Evolutionary conservation across 441 rosid species (phyloP), one percentile per base, ranked within the genome.

Genomic region (Rhodomyrtus psidioides): DNA sequence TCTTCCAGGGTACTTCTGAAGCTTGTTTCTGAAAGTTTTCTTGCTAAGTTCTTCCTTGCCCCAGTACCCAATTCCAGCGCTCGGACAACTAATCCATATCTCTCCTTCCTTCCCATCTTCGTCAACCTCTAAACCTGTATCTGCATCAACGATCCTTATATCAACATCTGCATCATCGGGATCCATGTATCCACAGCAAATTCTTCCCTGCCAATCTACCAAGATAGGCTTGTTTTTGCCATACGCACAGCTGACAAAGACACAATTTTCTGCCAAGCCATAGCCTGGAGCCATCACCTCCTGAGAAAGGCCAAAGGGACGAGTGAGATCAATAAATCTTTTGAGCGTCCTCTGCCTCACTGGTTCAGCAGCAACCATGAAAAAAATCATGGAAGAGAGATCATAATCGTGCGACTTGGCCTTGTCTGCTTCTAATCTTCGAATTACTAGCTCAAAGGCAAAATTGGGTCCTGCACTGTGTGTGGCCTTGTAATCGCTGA

Each of bases 341-440:
- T 86, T 92, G 81, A 94, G 58, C 14, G 94, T 94, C 86, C 85
- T 91, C 83, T 91, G 95, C 90, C 97, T 89, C 79, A 94, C 95
- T 30, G 97, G 97, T 88, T 94, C 96, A 39, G 96, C 96, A 79
- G 97, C 97, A 70, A 94, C 90, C 97, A 94, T 94, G 79, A 94
- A 92, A 90, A 94, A 94, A 81, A 89, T 83, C 92, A 94, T 88
- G 59, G 95, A 91, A 85, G 97, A 93, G 87, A 94, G 97, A 60
- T 94, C 92, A 84, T 87, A 93, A 49, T 82, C 86, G 74, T 49
- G 83, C 30, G 27, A 84, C 89, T 88, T 91, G 58, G 87, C 89
- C 90, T 89, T 93, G 79, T 90, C 89, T 21, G 94, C 85, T 55
- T 93, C 97, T 53, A 93, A 88, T 87, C 94, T 93, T 88, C 97